Evolutionary conservation across 805 yeast genomes (phyloP).

Genomic region (Alloascoidea africana): DNA sequence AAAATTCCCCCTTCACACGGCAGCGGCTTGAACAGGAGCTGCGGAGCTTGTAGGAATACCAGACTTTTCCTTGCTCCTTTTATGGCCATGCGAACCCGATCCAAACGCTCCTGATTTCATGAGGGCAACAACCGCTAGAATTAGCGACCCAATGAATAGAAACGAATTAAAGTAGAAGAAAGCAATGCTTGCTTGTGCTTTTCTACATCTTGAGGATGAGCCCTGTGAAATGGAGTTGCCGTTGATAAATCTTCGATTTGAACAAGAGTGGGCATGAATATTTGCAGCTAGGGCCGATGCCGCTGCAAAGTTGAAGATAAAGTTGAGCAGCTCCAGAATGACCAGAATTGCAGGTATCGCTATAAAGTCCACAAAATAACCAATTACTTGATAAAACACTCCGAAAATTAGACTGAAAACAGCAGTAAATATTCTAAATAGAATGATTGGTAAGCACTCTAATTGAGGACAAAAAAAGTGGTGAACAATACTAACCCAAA

Average conservation of each 20-base stretch:
- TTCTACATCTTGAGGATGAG: slow-evolving; percentile 75
- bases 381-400: slow-evolving; percentile 61
- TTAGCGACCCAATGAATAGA: not conserved
- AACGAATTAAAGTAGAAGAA: slow-evolving; percentile 28
- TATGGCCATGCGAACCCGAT: too few species aligned
- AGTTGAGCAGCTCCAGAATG: slow-evolving; percentile 70
- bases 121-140: not conserved
- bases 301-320: slow-evolving; percentile 86
- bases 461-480: too few species aligned
- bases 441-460: too few species aligned
- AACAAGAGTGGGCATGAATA: slow-evolving; percentile 76
- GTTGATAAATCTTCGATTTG: slow-evolving; percentile 47
- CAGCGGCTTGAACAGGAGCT: too few species aligned
- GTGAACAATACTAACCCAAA: slow-evolving; percentile 37
- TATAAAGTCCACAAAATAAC: slow-evolving; percentile 60
- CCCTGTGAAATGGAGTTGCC: slow-evolving; percentile 63
- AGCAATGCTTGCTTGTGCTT: slow-evolving; percentile 77
- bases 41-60: too few species aligned
- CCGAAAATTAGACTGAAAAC: slow-evolving; percentile 77
- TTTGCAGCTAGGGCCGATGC: slow-evolving; percentile 92
- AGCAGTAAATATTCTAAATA: slow-evolving; percentile 63
- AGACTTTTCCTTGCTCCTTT: too few species aligned
- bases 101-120: not conserved
- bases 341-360: slow-evolving; percentile 81
- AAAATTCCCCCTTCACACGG: too few species aligned